These are phyloP conservation scores for Diospyros lotus DNA, from an alignment of 148 eudicot species.

Conservation along the genomic window DNA sequence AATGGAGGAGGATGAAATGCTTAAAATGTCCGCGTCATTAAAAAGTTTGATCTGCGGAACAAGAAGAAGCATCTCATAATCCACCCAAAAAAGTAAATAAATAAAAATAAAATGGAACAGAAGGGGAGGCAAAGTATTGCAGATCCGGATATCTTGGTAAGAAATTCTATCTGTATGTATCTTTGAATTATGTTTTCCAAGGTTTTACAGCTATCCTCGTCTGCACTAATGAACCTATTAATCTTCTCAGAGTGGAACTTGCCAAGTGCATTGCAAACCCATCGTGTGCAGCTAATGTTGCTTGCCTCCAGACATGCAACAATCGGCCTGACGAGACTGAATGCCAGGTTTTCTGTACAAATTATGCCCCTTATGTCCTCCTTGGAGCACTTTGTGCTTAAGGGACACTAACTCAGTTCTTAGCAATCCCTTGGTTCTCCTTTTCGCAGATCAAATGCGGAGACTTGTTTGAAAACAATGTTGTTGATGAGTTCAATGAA, in stretches of 20 bases:
- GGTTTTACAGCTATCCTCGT: neutral
- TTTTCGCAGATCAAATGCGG: constrained; percentile 85
- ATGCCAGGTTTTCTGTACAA: constrained; percentile 63
- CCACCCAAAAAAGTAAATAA: too few relatives aligned
- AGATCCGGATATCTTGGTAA: too few relatives aligned
- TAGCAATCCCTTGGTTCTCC: neutral
- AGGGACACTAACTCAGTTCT: constrained; percentile 1
- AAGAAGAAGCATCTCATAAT: too few relatives aligned
- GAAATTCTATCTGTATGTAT: too few relatives aligned
- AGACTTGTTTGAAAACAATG: constrained; percentile 86
- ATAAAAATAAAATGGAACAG: too few relatives aligned
- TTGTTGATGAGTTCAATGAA: constrained; percentile 93
- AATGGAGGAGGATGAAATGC: too few relatives aligned
- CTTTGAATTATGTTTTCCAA: neutral
- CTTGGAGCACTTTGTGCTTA: neutral
- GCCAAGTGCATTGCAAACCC: constrained; percentile 97
- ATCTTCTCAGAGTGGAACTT: constrained; percentile 66
- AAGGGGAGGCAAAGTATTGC: too few relatives aligned
- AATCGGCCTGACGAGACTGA: constrained; percentile 95
- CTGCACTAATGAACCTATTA: constrained; percentile 18
- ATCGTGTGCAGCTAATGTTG: constrained; percentile 96
- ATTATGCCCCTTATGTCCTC: neutral
- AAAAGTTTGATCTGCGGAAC: too few relatives aligned
- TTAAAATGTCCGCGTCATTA: too few relatives aligned
- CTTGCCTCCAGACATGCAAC: constrained; percentile 98